Base-by-base conservation (phyloP, 2,329 filamentous ascomycete species). In the Colletotrichum graminicola region DNA sequence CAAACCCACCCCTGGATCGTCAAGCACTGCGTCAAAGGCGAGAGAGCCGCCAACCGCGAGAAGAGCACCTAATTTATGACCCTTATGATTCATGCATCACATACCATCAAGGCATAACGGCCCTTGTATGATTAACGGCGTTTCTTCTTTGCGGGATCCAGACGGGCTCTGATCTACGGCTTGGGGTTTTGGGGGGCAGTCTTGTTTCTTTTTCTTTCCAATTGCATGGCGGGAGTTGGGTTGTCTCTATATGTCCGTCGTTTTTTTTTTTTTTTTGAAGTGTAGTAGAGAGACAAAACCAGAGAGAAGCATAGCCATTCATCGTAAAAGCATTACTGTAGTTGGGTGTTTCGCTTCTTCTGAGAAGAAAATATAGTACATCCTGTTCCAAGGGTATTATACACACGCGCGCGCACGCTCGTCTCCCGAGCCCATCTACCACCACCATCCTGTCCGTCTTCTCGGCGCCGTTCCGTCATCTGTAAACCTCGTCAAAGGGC, bases 401-500 rank as follows among this genome's bases (percentile, higher is more conserved):
- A 63, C 77, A 78, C 62, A 66, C 52, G 49, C 64, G 61, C 68
- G 23, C 65, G 55, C 63, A 56, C 61, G 34, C 54, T 39, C 32
- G 4, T 26, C 54, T 39, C 54, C 54, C 54, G 54, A 36, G 54
- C 54, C 54, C 21, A 26, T 39, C n/a, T 12, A n/a, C 16, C 55
- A 60, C 14, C 14, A 26, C 23, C n/a, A 59, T 60, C 43, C 29
- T 29, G 23, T 26, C 29, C 16, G 5, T 34, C 32, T 26, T 12
- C 45, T 23, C 45, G n/a, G 26, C 6, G 21, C 6, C 26, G 21
- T 64, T 45, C 64, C 47, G 57, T 84, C 80, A 95, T 80, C 94
- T 91, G 81, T 97, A 99, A 64, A 99, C 94, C 80, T 98, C 95
- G 80, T 98, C 94, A 82, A 99, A 99, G 2, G 96, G 96, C 78